Percentiles rank a stretch among this genome's conserved stretches.
Conservation (phyloP, 1,284 basidiomycete species). For the Fomitopsis schrenkii region DNA sequence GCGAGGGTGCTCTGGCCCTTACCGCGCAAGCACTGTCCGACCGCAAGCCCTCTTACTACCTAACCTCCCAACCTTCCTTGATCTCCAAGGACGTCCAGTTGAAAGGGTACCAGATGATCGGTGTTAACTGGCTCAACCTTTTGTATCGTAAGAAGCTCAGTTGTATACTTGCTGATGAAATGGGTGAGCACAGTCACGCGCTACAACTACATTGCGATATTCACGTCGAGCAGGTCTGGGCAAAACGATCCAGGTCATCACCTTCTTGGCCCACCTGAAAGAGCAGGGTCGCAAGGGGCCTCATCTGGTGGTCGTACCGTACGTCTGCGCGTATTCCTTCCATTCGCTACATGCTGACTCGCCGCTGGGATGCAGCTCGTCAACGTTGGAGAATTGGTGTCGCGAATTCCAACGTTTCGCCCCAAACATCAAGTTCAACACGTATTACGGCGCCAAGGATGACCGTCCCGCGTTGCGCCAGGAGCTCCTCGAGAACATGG, state of each 20-base stretch:
- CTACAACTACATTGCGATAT: constrained; percentile 9
- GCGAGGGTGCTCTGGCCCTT: constrained; percentile 62
- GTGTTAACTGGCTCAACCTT: constrained; percentile 96
- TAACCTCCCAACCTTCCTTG: constrained; percentile 73
- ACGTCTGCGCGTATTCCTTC: constrained; percentile 31
- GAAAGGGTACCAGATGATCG: constrained; percentile 96
- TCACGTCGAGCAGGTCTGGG: constrained; percentile 61
- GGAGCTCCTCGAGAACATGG: constrained; percentile 43
- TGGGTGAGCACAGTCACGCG: constrained; percentile 60
- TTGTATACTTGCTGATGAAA: constrained; percentile 97
- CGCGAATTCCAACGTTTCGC: constrained; percentile 93
- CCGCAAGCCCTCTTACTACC: constrained; percentile 54
- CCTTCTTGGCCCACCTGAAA: constrained; percentile 90
- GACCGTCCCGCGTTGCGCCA: constrained; percentile 80
- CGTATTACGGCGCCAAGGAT: constrained; percentile 92
- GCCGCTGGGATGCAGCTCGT: constrained; percentile 55
- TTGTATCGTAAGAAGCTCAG: constrained; percentile 80
- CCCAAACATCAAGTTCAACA: constrained; percentile 81
- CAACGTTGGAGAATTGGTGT: constrained; percentile 98
- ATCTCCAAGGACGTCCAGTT: constrained; percentile 72
- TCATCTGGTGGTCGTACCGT: constrained; percentile 95
- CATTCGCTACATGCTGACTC: background rate
- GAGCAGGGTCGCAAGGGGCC: constrained; percentile 77
- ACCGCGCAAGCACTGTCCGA: constrained; percentile 40
- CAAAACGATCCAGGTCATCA: constrained; percentile 98